phyloP scores from a whole-genome alignment of 2,329 filamentous ascomycete genomes.

The Zasmidium cellare region DNA sequence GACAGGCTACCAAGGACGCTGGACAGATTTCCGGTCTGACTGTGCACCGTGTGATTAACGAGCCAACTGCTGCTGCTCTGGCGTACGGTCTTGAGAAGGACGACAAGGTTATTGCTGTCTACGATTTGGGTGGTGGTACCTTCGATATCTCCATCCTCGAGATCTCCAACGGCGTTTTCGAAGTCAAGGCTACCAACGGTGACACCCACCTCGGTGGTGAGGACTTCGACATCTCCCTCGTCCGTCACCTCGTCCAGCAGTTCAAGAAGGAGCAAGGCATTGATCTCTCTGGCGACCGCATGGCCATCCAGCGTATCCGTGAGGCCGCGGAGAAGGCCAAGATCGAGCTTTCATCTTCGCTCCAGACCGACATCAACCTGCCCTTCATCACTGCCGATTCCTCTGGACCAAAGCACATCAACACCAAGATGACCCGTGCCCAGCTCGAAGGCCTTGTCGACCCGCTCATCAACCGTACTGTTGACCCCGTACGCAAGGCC shows the following conservation, averaged over 20 bases:
- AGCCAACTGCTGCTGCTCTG: constrained; percentile 92
- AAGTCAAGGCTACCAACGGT: constrained; percentile 99
- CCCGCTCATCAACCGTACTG: constrained; percentile 79
- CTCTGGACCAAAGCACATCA: constrained; percentile 97
- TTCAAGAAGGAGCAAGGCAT: constrained; percentile 97
- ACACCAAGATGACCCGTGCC: constrained; percentile 86
- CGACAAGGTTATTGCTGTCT: constrained; percentile 88
- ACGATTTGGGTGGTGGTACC: constrained; percentile 97
- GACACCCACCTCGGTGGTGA: constrained; percentile 98
- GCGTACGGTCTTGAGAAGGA: constrained; percentile 97
- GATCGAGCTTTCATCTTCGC: constrained; percentile 94
- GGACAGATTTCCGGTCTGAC: constrained; percentile 95
- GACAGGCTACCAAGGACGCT: constrained; percentile 97
- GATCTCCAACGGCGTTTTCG: constrained; percentile 97
- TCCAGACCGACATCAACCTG: constrained; percentile 96
- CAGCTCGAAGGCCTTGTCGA: constrained; percentile 94
- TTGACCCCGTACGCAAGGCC: constrained; percentile 93
- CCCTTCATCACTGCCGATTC: constrained; percentile 97
- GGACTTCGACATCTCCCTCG: constrained; percentile 93
- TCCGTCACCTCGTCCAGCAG: constrained; percentile 87
- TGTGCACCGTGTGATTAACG: constrained; percentile 96
- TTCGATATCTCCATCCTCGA: constrained; percentile 98
- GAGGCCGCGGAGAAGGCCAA: constrained; percentile 99
- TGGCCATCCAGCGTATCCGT: constrained; percentile 98
- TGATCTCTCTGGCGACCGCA: constrained; percentile 87